Evolutionary conservation across 768 basidiomycete species (phyloP).

Genomic region (Xanthoconium stramineum): DNA sequence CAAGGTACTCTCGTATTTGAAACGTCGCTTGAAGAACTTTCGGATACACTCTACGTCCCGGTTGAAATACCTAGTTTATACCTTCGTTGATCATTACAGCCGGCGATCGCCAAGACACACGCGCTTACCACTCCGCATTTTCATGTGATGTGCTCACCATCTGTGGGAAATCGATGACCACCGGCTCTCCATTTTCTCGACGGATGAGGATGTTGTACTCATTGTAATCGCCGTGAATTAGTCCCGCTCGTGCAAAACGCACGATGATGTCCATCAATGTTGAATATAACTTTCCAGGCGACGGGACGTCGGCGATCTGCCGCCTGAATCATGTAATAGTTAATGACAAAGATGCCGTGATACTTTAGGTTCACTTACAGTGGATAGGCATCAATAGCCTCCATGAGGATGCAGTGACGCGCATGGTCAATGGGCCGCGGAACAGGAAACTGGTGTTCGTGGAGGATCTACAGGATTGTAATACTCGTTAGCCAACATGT

Average conservation of each 20-base stretch:
- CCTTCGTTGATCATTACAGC: slow-evolving; percentile 7
- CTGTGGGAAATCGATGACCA: slow-evolving; percentile 98
- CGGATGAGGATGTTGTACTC: slow-evolving; percentile 98
- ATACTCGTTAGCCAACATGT: neutral
- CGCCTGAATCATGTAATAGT: slow-evolving; percentile 49
- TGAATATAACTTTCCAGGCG: slow-evolving; percentile 89
- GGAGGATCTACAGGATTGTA: slow-evolving; percentile 61
- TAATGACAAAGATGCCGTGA: neutral
- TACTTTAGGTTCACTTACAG: slow-evolving; percentile 50
- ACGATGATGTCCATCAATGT: slow-evolving; percentile 93
- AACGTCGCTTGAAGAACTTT: slow-evolving; percentile 85
- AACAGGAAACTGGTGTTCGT: slow-evolving; percentile 91
- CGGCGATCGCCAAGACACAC: slow-evolving; percentile 11
- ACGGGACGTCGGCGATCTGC: slow-evolving; percentile 78
- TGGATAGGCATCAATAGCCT: slow-evolving; percentile 91
- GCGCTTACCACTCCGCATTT: slow-evolving; percentile 89
- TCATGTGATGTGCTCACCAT: slow-evolving; percentile 97
- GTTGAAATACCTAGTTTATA: slow-evolving; percentile 85
- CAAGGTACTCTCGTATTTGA: slow-evolving; percentile 86
- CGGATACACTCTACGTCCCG: slow-evolving; percentile 97
- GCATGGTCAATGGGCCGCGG: slow-evolving; percentile 93
- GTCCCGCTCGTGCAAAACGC: slow-evolving; percentile 85
- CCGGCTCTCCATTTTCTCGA: slow-evolving; percentile 67
- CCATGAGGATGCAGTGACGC: slow-evolving; percentile 95
- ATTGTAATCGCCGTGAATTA: slow-evolving; percentile 99